Conservation (phyloP, 176 grass and related monocot species). For the Lolium rigidum region DNA sequence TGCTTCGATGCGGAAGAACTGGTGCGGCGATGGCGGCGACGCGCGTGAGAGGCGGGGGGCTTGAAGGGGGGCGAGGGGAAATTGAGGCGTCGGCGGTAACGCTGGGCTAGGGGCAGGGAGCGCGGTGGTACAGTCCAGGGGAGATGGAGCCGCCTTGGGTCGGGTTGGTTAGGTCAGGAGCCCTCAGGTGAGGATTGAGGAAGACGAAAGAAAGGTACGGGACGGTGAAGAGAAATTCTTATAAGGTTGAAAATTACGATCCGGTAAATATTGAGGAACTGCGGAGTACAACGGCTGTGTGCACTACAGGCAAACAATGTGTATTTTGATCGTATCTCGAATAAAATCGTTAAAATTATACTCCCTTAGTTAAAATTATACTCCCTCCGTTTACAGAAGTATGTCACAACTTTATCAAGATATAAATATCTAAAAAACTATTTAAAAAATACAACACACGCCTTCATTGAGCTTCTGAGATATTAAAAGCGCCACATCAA, state of each 20-base stretch:
- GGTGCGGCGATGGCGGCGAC: conserved; percentile 11
- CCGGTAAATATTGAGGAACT: background rate
- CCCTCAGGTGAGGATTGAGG: background rate
- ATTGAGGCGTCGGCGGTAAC: conserved; percentile 11
- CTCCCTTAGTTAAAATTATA: too few relatives aligned
- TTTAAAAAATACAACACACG: too few relatives aligned
- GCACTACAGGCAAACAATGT: background rate
- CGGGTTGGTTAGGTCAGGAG: conserved; percentile 29
- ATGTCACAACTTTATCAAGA: too few relatives aligned
- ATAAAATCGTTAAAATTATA: too few relatives aligned
- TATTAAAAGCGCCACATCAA: too few relatives aligned
- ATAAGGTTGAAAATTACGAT: background rate
- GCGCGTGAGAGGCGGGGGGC: background rate
- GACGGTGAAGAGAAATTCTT: background rate
- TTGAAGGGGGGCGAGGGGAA: background rate
- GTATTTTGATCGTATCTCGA: too few relatives aligned
- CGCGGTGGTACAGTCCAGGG: conserved; percentile 10
- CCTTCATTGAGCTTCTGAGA: too few relatives aligned
- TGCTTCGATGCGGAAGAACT: background rate
- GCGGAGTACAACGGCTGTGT: background rate
- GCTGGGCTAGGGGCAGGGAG: conserved; percentile 6
- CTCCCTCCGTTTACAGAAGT: too few relatives aligned
- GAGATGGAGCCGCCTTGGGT: conserved; percentile 22
- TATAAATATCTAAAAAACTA: too few relatives aligned
- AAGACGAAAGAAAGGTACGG: conserved; percentile 25